Percentiles rank a stretch among this genome's conserved stretches.
Conservation (phyloP, 306 rosid genomes). For the Bauhinia variegata region DNA sequence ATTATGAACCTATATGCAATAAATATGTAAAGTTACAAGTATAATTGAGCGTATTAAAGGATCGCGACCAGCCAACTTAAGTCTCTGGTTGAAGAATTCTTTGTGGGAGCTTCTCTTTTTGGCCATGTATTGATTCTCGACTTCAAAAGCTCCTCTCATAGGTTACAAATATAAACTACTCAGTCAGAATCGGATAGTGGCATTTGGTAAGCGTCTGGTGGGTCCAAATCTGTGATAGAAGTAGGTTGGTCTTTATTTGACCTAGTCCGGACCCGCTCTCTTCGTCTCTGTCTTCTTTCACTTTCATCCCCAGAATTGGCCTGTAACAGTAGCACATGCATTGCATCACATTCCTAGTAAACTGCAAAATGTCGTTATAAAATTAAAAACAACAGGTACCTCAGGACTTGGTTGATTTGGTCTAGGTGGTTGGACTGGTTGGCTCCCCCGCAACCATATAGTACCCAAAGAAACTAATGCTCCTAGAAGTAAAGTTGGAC, state of each 20-base stretch:
- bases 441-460: conserved; percentile 79
- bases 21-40: too few species aligned
- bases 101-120: conserved; percentile 17
- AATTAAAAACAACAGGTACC: conserved; percentile 47
- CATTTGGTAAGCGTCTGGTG: conserved; percentile 67
- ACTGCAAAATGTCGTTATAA: neutral
- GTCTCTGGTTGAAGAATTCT: conserved; percentile 6
- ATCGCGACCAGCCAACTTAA: neutral
- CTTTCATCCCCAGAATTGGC: conserved; percentile 47
- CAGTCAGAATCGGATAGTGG: conserved; percentile 73
- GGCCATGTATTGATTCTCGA: conserved; percentile 15
- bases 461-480: conserved; percentile 74
- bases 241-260: conserved; percentile 43
- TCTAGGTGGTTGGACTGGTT: conserved; percentile 42
- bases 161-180: conserved; percentile 49
- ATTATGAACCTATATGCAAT: too few species aligned
- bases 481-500: conserved; percentile 79
- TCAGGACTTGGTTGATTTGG: conserved; percentile 47
- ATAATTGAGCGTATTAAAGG: neutral
- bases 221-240: conserved; percentile 72
- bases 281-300: conserved; percentile 47
- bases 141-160: conserved; percentile 20
- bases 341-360: neutral
- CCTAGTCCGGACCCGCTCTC: conserved; percentile 38
- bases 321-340: conserved; percentile 22